Conservation (phyloP, 2,329 filamentous ascomycete genomes). For the Dactylella cylindrospora region DNA sequence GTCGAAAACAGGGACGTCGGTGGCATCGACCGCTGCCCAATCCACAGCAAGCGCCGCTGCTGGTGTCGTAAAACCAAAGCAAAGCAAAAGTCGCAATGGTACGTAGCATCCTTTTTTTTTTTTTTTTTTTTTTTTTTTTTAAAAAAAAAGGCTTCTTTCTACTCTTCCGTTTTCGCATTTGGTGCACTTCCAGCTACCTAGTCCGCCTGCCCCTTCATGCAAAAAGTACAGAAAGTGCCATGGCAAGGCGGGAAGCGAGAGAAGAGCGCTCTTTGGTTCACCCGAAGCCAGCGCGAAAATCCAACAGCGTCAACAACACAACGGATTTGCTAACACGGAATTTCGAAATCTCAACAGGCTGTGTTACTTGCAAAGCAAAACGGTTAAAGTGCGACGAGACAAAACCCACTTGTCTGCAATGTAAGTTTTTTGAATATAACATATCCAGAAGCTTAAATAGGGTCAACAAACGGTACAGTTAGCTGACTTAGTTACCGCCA, state of each 20-base stretch:
- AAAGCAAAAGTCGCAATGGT: conserved; percentile 76
- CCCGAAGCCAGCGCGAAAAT: conserved; percentile 8
- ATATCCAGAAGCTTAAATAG: neutral
- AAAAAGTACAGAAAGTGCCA: conserved; percentile 14
- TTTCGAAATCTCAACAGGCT: conserved; percentile 58
- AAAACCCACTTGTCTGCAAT: conserved; percentile 68
- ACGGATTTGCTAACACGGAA: conserved; percentile 1
- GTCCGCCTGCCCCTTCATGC: conserved; percentile 6
- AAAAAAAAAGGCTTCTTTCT: conserved; percentile 14
- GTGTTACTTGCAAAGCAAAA: conserved; percentile 72
- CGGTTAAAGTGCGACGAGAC: conserved; percentile 73
- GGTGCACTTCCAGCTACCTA: conserved; percentile 4
- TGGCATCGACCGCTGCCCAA: conserved; percentile 16
- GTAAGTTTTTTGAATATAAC: conserved; percentile 50
- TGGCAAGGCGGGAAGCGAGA: neutral
- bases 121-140: conserved; percentile 7
- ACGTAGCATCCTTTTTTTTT: conserved; percentile 51
- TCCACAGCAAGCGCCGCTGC: conserved; percentile 9
- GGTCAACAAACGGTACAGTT: conserved; percentile 1
- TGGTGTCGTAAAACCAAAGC: conserved; percentile 62
- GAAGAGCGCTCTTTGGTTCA: neutral
- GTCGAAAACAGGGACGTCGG: conserved; percentile 18
- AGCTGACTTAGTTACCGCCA: conserved; percentile 19
- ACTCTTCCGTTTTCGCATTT: conserved; percentile 40
- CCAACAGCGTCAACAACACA: conserved; percentile 28